A percentile compares a stretch with the other conserved stretches of the same genome.
Conservation (phyloP, 371 early-diverging fungal species). For the Syncephalastrum sp. region DNA sequence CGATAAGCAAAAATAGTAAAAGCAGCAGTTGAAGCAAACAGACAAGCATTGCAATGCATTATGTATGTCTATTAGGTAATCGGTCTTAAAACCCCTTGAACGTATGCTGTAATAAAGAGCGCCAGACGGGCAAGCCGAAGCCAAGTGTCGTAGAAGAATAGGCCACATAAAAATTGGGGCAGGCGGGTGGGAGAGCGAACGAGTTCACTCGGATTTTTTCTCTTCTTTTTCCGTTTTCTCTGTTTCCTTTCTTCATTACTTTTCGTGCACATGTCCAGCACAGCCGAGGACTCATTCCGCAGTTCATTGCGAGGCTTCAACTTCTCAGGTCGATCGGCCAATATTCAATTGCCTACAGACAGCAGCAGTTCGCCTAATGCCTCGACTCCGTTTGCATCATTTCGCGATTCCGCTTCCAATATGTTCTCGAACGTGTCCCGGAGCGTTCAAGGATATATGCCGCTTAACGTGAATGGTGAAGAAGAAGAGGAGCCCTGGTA, state of each 20-base stretch:
- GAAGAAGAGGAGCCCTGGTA: constrained; percentile 53
- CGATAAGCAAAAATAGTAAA: too few species aligned
- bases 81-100: too few species aligned
- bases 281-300: constrained; percentile 20
- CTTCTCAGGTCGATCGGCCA: constrained; percentile 21
- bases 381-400: constrained; percentile 23
- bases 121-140: too few species aligned
- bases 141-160: too few species aligned
- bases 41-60: too few species aligned
- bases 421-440: constrained; percentile 38
- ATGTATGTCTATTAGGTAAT: too few species aligned
- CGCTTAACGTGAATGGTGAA: constrained; percentile 31
- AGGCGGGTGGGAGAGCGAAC: not conserved
- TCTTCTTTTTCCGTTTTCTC: not conserved
- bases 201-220: not conserved
- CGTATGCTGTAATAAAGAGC: too few species aligned
- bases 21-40: too few species aligned
- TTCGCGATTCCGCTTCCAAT: constrained; percentile 39
- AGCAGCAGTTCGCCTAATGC: not conserved
- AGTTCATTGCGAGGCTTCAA: constrained; percentile 44
- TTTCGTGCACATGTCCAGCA: too few species aligned
- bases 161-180: too few species aligned
- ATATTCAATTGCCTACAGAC: constrained; percentile 26
- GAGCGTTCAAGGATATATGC: constrained; percentile 49
- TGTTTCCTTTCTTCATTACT: not conserved